phyloP scores from a whole-genome alignment of 2,329 filamentous ascomycete genomes.

The Xylariaceae sp. region DNA sequence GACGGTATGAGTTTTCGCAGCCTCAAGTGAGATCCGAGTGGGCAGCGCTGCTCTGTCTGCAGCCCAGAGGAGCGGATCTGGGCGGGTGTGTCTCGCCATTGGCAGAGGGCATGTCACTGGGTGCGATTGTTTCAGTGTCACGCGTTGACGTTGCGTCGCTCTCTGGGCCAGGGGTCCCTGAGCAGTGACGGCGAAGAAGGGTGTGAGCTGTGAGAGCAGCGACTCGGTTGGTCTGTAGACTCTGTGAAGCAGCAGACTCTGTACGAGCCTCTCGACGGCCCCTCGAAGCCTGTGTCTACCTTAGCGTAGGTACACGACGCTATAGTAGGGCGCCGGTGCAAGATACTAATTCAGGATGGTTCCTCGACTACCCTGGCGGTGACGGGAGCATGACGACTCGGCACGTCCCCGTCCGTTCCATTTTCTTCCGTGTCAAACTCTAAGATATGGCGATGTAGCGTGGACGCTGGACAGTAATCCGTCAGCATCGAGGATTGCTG shows the following conservation, averaged over 20 bases:
- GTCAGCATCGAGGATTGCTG: background rate
- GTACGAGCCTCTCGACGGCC: too few relatives aligned
- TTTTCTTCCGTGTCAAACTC: background rate
- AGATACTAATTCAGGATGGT: background rate
- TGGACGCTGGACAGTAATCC: background rate
- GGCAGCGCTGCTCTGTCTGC: background rate
- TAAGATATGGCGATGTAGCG: background rate
- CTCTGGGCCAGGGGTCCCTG: background rate
- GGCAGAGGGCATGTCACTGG: constrained; percentile 6
- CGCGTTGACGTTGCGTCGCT: constrained; percentile 1
- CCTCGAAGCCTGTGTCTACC: too few relatives aligned
- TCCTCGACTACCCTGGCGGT: background rate
- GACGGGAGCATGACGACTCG: background rate
- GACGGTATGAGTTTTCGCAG: background rate
- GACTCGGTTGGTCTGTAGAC: background rate
- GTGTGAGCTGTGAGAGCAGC: background rate
- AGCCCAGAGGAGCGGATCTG: background rate
- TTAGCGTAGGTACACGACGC: too few relatives aligned
- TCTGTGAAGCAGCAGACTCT: background rate
- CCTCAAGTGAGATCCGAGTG: background rate
- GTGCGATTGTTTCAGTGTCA: constrained; percentile 13
- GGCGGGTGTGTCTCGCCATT: constrained; percentile 9
- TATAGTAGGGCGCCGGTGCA: background rate
- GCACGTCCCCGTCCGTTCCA: background rate
- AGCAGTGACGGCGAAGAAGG: background rate